These are phyloP conservation scores for Glycine latifolia DNA, from an alignment of 306 rosid species.

Conservation along the genomic window DNA sequence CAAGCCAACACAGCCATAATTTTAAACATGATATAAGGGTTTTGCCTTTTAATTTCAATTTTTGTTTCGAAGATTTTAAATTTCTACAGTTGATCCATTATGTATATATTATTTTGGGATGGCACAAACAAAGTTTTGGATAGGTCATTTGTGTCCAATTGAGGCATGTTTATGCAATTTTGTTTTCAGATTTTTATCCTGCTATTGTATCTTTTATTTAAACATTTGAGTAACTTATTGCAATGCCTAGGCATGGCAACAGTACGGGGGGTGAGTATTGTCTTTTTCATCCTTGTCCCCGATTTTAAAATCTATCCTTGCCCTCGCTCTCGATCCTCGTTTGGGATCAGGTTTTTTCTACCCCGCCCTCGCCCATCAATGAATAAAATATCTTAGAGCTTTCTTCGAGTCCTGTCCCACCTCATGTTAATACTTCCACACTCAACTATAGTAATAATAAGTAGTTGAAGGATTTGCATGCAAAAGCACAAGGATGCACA, in stretches of 20 bases:
- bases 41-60: background rate
- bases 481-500: no score
- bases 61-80: background rate
- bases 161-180: background rate
- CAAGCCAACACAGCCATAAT: background rate
- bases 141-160: slow-evolving; percentile 25
- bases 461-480: no score
- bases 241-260: no score
- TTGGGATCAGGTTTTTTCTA: no score
- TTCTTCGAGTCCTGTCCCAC: slow-evolving; percentile 88
- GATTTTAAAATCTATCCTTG: no score
- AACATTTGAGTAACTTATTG: no score
- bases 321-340: no score
- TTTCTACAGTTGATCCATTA: no score
- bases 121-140: background rate
- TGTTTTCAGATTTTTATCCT: background rate
- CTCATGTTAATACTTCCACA: slow-evolving; percentile 51
- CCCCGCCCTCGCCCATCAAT: no score
- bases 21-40: slow-evolving; percentile 21
- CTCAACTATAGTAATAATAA: background rate
- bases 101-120: background rate
- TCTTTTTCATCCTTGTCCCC: no score
- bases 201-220: background rate
- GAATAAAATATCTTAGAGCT: background rate
- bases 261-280: no score